Percentiles rank a stretch among this genome's conserved stretches.
Conservation (phyloP, 306 rosid species). For the Arachis stenosperma region DNA sequence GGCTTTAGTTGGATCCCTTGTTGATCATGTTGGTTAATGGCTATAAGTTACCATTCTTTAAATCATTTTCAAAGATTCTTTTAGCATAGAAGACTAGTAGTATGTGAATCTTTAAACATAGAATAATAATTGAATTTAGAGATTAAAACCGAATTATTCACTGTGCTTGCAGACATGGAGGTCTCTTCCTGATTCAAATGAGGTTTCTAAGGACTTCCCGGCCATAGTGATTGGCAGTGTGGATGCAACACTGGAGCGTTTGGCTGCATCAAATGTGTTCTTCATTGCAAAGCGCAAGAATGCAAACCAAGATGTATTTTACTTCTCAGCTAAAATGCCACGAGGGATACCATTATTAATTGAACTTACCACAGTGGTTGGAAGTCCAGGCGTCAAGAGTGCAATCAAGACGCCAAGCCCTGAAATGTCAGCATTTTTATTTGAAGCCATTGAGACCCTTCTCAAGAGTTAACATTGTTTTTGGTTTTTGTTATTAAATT, state of each 20-base stretch:
- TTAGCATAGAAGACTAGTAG: background rate
- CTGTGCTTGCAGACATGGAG: constrained; percentile 84
- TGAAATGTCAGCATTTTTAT: constrained; percentile 78
- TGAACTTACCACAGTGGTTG: constrained; percentile 74
- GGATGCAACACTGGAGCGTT: constrained; percentile 69
- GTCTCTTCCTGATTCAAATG: constrained; percentile 94
- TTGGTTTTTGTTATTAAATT: constrained; percentile 20
- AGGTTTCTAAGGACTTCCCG: constrained; percentile 85
- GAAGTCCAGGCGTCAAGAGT: constrained; percentile 80
- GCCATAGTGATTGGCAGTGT: constrained; percentile 55
- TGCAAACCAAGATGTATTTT: constrained; percentile 93
- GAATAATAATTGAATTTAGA: constrained; percentile 15
- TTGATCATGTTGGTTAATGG: constrained; percentile 1
- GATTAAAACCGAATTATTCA: constrained; percentile 31
- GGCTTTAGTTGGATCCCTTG: constrained; percentile 19
- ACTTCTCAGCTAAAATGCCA: constrained; percentile 88
- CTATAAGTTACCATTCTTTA: constrained; percentile 6
- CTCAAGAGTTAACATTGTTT: constrained; percentile 57
- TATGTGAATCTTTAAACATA: constrained; percentile 13
- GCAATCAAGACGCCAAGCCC: constrained; percentile 95
- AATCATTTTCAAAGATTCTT: constrained; percentile 4
- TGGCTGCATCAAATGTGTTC: constrained; percentile 82
- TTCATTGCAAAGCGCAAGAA: constrained; percentile 89
- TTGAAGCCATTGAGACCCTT: constrained; percentile 81
- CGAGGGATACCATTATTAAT: constrained; percentile 76